These are phyloP conservation scores for Linaria vulgaris DNA, from an alignment of 257 asterid species.

Conservation along the genomic window DNA sequence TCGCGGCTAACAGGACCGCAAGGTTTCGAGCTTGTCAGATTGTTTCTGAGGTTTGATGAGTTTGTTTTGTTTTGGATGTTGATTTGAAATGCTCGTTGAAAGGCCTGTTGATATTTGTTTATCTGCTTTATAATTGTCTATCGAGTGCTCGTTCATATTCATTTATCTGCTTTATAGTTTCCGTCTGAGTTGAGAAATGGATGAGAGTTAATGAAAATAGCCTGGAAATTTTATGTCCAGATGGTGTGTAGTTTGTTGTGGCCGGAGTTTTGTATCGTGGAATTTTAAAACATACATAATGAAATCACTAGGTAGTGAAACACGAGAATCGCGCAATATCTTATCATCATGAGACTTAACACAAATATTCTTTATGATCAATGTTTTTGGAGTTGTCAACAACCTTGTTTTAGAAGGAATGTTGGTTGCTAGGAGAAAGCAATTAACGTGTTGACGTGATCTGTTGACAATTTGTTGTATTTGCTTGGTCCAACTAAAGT, in stretches of 20 bases:
- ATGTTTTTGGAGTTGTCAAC: no score
- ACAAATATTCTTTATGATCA: no score
- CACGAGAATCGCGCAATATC: no score
- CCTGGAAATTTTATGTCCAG: background rate
- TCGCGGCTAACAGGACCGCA: constrained; percentile 63
- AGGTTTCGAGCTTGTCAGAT: constrained; percentile 92
- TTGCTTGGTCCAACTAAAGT: background rate
- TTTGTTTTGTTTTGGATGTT: constrained; percentile 1
- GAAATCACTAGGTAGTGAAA: no score
- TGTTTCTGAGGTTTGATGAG: constrained; percentile 67
- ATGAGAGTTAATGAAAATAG: background rate
- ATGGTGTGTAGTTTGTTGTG: background rate
- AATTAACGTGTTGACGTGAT: no score
- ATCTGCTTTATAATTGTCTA: no score
- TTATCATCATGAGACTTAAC: no score
- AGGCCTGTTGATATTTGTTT: no score
- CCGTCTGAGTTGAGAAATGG: constrained; percentile 8
- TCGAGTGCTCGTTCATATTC: no score
- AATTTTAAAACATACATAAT: no score
- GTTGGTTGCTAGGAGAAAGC: background rate
- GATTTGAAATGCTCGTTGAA: no score
- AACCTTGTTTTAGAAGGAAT: background rate
- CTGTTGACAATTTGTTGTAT: background rate
- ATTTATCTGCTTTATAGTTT: constrained; percentile 1
- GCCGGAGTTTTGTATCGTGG: no score